Evolutionary conservation across 441 rosid species (phyloP).

Genomic region (Melastoma candidum): DNA sequence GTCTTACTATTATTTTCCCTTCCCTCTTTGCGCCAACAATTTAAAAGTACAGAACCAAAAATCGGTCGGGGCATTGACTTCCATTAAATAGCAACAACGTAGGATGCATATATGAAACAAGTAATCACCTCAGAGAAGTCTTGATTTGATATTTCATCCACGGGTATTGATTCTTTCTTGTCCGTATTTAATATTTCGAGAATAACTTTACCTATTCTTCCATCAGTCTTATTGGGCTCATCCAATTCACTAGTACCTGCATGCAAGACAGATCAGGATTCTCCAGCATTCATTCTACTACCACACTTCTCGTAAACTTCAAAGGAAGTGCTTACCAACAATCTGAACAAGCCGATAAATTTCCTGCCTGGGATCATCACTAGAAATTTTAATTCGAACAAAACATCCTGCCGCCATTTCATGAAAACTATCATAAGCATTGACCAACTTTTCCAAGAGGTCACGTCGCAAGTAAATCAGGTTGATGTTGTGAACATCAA

Average conservation of each 20-base stretch:
- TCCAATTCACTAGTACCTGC: conserved; percentile 62
- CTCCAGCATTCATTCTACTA: no score
- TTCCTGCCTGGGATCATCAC: conserved; percentile 65
- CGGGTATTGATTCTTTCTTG: conserved; percentile 67
- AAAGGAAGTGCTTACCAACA: conserved; percentile 47
- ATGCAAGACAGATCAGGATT: conserved; percentile 8
- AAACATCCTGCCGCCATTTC: conserved; percentile 86
- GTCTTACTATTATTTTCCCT: no score
- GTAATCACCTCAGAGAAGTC: conserved; percentile 80
- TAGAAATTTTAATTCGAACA: conserved; percentile 70
- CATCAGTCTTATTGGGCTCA: conserved; percentile 61
- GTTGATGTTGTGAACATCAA: conserved; percentile 79
- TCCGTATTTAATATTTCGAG: conserved; percentile 71
- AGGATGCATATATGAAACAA: neutral
- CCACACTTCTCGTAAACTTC: no score
- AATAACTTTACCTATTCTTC: conserved; percentile 45
- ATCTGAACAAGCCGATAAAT: conserved; percentile 86
- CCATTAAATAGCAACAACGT: no score
- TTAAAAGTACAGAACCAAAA: no score
- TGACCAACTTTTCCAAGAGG: conserved; percentile 63
- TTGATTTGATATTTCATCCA: conserved; percentile 73
- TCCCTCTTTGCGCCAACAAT: no score
- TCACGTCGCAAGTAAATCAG: conserved; percentile 66
- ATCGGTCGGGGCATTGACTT: no score
- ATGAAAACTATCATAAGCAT: conserved; percentile 53